phyloP scores from a whole-genome alignment of 2,329 filamentous ascomycete species.

The Verticillium nonalfalfae region DNA sequence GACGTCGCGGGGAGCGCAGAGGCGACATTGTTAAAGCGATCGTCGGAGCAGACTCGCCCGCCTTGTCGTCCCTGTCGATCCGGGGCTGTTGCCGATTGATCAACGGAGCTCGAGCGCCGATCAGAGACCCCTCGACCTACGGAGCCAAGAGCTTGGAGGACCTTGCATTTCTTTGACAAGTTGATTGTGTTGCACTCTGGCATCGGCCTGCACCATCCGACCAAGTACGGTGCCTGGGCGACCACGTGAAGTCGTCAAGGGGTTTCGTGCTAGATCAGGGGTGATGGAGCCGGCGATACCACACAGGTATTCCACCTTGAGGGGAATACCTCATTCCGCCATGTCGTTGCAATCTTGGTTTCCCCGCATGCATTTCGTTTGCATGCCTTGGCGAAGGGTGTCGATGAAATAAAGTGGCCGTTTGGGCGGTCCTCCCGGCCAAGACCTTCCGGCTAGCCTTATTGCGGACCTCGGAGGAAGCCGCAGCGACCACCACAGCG shows the following conservation, averaged over 20 bases:
- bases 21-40: neutral
- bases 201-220: neutral
- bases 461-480: neutral
- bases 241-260: neutral
- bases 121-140: neutral
- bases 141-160: neutral
- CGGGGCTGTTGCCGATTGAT: slow-evolving; percentile 1
- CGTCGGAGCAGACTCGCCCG: neutral
- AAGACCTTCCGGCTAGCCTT: neutral
- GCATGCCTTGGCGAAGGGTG: neutral
- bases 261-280: neutral
- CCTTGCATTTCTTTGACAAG: neutral
- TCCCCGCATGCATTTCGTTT: neutral
- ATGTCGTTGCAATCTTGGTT: neutral
- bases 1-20: neutral
- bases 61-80: slow-evolving; percentile 1
- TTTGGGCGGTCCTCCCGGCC: neutral
- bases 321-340: neutral
- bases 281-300: neutral
- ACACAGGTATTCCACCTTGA: neutral
- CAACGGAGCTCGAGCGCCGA: neutral
- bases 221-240: neutral
- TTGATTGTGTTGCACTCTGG: neutral
- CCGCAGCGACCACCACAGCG: neutral
- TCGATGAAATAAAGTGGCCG: neutral